Percentiles rank a stretch among this genome's conserved stretches.
phyloP scores from a whole-genome alignment of 176 grass and related monocot species.

The Bothriochloa decipiens region DNA sequence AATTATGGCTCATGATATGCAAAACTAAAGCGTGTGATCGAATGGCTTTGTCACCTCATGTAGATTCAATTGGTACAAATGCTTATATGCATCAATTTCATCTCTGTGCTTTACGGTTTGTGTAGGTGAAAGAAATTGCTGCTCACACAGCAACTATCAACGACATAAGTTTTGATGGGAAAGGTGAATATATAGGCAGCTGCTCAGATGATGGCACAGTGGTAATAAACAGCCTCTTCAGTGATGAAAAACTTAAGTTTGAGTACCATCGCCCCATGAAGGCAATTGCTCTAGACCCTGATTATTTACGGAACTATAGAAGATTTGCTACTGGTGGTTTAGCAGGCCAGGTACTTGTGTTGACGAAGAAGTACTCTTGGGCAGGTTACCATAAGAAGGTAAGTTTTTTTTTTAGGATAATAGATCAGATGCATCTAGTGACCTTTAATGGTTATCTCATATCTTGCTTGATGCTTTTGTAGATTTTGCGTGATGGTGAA shows the following conservation, averaged over 20 bases:
- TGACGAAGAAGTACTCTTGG: constrained; percentile 70
- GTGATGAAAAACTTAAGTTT: constrained; percentile 89
- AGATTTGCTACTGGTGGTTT: constrained; percentile 95
- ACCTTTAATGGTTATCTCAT: constrained; percentile 19
- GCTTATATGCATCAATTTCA: constrained; percentile 12
- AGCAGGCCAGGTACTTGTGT: constrained; percentile 93
- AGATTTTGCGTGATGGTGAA: constrained; percentile 95
- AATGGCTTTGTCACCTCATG: background rate
- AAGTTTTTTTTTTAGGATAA: constrained; percentile 27
- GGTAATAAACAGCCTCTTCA: constrained; percentile 90
- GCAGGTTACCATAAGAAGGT: constrained; percentile 87
- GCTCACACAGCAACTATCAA: constrained; percentile 90
- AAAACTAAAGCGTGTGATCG: background rate
- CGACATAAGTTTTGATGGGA: constrained; percentile 85
- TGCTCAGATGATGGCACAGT: constrained; percentile 96
- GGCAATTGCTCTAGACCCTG: constrained; percentile 87
- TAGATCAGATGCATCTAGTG: constrained; percentile 24
- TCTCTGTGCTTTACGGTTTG: constrained; percentile 25
- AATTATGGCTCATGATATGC: background rate
- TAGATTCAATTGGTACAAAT: constrained; percentile 11
- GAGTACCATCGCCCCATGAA: constrained; percentile 98
- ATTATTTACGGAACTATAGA: constrained; percentile 76
- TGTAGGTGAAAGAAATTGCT: constrained; percentile 80
- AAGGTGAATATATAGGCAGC: constrained; percentile 90
- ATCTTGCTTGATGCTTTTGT: background rate